These are phyloP conservation scores for Clitopilus passeckerianus DNA, from an alignment of 768 basidiomycete genomes.

Conservation along the genomic window DNA sequence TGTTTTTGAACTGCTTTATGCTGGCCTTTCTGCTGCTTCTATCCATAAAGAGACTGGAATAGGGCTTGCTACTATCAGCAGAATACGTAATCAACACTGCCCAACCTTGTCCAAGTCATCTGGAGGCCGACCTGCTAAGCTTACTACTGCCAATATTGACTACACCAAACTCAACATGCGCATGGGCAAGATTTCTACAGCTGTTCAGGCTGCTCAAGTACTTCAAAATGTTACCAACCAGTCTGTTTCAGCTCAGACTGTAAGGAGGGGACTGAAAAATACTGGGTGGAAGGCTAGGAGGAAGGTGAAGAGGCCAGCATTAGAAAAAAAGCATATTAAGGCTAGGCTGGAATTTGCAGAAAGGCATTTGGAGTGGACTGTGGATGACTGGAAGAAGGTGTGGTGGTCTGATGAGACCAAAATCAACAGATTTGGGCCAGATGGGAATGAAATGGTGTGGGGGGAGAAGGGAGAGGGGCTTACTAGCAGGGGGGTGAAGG, in stretches of 20 bases:
- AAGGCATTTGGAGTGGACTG: conserved; percentile 18
- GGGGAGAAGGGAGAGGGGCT: conserved; percentile 16
- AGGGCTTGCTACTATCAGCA: conserved; percentile 4
- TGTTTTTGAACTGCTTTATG: too few relatives aligned
- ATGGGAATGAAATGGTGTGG: conserved; percentile 9
- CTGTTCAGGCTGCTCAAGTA: conserved; percentile 4
- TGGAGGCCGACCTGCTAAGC: conserved; percentile 8
- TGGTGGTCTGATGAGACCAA: conserved; percentile 25
- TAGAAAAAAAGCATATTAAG: conserved; percentile 3
- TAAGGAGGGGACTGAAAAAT: not conserved
- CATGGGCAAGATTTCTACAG: too few relatives aligned
- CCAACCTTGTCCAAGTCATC: conserved; percentile 2
- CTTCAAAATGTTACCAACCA: conserved; percentile 9
- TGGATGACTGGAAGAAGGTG: conserved; percentile 20
- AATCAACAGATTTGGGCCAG: conserved; percentile 22
- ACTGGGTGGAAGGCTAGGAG: conserved; percentile 3
- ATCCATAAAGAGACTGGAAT: too few relatives aligned
- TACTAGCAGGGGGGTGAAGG: conserved; percentile 7
- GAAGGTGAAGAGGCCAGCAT: conserved; percentile 9
- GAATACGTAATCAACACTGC: not conserved
- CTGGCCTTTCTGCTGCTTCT: too few relatives aligned
- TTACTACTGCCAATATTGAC: conserved; percentile 3
- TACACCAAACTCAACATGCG: conserved; percentile 1
- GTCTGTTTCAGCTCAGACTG: conserved; percentile 6
- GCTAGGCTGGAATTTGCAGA: conserved; percentile 4